Evolutionary conservation across 1,139 yeast genomes (phyloP), one percentile per base, ranked within the genome.

Genomic region (Arxiozyma heterogenica): DNA sequence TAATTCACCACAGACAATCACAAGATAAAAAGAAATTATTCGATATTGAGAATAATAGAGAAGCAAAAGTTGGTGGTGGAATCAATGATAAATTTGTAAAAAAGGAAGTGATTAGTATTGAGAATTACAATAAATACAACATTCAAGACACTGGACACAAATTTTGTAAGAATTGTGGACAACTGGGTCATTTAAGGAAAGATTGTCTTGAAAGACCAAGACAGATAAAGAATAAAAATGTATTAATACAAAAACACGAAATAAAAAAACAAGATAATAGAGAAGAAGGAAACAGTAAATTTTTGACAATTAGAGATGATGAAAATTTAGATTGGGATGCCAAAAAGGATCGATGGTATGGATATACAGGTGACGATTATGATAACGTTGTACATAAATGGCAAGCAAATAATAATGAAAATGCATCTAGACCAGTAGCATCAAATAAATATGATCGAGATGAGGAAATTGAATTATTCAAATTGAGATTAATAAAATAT

Each of bases 331-430:
- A 61, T 53, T 68, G 64, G 61, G 71, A 68, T 57, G 68, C 69
- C 6, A 63, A 61, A 30, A 61, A 64, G 52, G 71, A 68, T 56
- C 55, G 70, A 50, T 68, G 71, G 71, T 67, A 58, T 52, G 71
- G 71, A 1, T 67, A 65, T 50, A 53, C 63, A 1, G 68, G 67
- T 12, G 58, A 64, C 49, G 68, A 64, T 44, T 62, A 64, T 51
- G 61, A 63, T 23, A 54, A 61, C 7, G 54, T 63, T 17, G 34
- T 64, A 9, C 47, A 56, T 15, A 52, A 55, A 21, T 64, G 68
- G 66, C 49, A 42, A 38, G 51, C 54, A 41, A 42, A 39, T 20
- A 46, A 50, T 20, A 44, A 44, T 12, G 51, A 30, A n/a, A 8
- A 41, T 18, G 52, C 49, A 20, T 48, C 38, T 15, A 47, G 41